Conservation (phyloP, 2,329 filamentous ascomycete species). For the Elsinoe arachidis region DNA sequence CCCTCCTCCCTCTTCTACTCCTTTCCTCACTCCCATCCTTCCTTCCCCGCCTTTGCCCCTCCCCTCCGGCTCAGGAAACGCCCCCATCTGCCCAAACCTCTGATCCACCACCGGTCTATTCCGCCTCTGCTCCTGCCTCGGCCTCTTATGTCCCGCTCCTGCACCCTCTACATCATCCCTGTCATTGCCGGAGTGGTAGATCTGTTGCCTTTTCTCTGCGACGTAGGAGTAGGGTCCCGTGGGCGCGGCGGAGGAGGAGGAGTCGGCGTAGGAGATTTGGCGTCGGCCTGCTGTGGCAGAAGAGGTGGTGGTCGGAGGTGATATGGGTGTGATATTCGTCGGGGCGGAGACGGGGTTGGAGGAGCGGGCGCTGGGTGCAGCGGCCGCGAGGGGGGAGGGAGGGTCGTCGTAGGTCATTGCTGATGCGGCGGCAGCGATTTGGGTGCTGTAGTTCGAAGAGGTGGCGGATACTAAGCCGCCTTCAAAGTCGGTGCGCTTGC, state of each 20-base stretch:
- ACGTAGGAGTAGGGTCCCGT: conserved; percentile 12
- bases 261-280: conserved; percentile 16
- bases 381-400: conserved; percentile 51
- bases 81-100: conserved; percentile 62
- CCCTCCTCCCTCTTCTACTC: neutral
- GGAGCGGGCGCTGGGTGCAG: conserved; percentile 50
- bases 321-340: conserved; percentile 34
- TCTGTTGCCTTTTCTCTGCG: conserved; percentile 12
- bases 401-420: conserved; percentile 12
- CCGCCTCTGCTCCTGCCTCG: conserved; percentile 18
- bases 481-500: conserved; percentile 9
- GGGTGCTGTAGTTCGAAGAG: neutral
- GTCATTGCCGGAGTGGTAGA: conserved; percentile 13
- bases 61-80: conserved; percentile 52
- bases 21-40: neutral
- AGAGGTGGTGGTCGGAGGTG: no score
- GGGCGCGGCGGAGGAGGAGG: conserved; percentile 13
- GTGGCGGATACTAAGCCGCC: conserved; percentile 1
- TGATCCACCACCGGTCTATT: conserved; percentile 44
- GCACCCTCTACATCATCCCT: neutral
- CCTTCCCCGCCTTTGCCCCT: neutral
- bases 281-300: neutral
- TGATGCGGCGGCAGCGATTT: neutral
- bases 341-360: neutral
- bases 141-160: neutral